Evolutionary conservation across 768 basidiomycete genomes (phyloP), one percentile per base, ranked within the genome.

Genomic region (Chiua virens): DNA sequence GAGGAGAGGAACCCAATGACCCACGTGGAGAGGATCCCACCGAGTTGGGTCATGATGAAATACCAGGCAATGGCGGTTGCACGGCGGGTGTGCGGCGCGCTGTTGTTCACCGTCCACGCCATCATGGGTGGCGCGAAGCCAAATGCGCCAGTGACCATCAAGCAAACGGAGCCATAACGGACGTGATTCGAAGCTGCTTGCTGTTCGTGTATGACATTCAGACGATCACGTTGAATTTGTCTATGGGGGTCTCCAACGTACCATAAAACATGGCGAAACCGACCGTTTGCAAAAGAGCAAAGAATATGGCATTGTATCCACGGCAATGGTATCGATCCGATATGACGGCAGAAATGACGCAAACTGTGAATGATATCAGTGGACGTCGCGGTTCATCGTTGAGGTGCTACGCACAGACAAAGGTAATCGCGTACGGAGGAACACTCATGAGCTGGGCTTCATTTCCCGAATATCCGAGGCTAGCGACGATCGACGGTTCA

Each of bases 21-120:
- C 83, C 83, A 85, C 0, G 82, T 83, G 3, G 77, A 71, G n/a
- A 85, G 75, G 44, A 85, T 82, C 2, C 81, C 81, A 1, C 82
- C 82, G 0, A 73, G 65, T 58, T 85, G 81, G 9, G 76, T 78
- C 71, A 78, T 71, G 54, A 78, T 78, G 50, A 79, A 79, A 1
- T 74, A 72, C 15, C 83, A 68, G 11, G 81, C 82, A 42, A 85
- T 73, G 21, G 76, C 72, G 2, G 83, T 82, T 2, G 82, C 85
- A 10, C 83, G 76, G 25, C 81, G 72, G 27, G 71, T 66, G 54
- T 82, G 75, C 0, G 84, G 84, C 5, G 79, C 69, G 8, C 78
- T 73, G 64, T 86, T 86, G 66, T 86, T 86, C 11, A 81, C 74
- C 42, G 73, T 68, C 85, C 85, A 86, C 0, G 83, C 76, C 1